Percentiles rank a stretch among this genome's conserved stretches.
phyloP scores from a whole-genome alignment of 2,329 filamentous ascomycete species.

The Fusarium pseudonygamai region DNA sequence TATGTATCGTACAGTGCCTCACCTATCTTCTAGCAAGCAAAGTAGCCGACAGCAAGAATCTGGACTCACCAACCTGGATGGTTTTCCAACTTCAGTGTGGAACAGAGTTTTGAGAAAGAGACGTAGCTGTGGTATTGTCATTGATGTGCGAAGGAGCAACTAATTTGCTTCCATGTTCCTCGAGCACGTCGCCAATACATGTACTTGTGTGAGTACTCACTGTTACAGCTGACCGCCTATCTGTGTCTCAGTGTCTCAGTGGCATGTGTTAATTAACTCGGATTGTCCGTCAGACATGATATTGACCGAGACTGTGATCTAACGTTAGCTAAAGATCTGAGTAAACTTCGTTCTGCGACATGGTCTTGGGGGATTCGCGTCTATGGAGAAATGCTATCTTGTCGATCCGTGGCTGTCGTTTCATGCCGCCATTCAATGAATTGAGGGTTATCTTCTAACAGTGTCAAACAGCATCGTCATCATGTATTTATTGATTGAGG shows the following conservation, averaged over 20 bases:
- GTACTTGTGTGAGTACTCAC: background rate
- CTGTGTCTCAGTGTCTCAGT: conserved; percentile 15
- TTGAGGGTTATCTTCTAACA: background rate
- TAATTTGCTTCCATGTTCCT: background rate
- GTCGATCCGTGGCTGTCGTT: background rate
- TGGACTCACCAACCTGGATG: background rate
- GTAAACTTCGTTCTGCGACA: background rate
- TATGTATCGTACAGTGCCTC: background rate
- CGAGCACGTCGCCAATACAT: background rate
- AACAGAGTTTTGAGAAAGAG: background rate
- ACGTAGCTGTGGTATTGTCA: background rate
- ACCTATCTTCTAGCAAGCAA: background rate
- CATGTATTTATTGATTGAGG: background rate
- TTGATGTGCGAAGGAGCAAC: background rate
- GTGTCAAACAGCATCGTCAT: background rate
- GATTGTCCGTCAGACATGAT: conserved; percentile 4
- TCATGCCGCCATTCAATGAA: background rate
- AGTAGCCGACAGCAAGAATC: background rate
- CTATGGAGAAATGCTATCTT: conserved; percentile 5
- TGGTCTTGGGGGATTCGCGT: background rate
- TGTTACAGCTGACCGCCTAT: background rate
- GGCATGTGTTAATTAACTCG: conserved; percentile 5
- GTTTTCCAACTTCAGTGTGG: background rate
- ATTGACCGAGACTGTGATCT: background rate
- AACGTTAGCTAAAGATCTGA: background rate